Conservation (phyloP, 345 rosid species). For the Erysimum cheiranthoides region DNA sequence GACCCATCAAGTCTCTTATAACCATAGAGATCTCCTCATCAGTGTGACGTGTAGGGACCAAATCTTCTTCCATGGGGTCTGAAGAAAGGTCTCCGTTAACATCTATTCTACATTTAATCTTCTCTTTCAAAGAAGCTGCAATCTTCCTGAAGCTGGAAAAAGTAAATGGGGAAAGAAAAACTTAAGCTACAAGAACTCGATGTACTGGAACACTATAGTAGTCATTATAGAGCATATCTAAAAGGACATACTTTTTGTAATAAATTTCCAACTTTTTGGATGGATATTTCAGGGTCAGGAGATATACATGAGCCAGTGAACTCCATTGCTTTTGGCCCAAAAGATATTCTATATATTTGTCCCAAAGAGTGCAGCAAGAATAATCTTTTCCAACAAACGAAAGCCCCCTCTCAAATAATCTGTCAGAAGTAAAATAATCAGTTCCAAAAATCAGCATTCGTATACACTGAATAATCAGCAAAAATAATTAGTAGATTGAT, state of each 20-base stretch:
- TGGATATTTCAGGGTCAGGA: slow-evolving; percentile 74
- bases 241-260: slow-evolving; percentile 64
- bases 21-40: slow-evolving; percentile 57
- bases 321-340: slow-evolving; percentile 68
- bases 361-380: slow-evolving; percentile 75
- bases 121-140: slow-evolving; percentile 63
- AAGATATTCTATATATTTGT: slow-evolving; percentile 74
- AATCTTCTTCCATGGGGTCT: slow-evolving; percentile 53
- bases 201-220: neutral
- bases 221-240: slow-evolving; percentile 11
- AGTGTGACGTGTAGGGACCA: slow-evolving; percentile 49
- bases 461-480: too few species aligned
- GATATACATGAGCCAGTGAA: slow-evolving; percentile 65
- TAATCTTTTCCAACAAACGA: slow-evolving; percentile 90
- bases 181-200: slow-evolving; percentile 14
- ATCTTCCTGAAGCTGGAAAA: slow-evolving; percentile 76
- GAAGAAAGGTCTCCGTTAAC: slow-evolving; percentile 43
- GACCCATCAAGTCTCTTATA: slow-evolving; percentile 64
- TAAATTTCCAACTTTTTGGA: slow-evolving; percentile 71
- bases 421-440: slow-evolving; percentile 37
- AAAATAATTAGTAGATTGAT: too few species aligned
- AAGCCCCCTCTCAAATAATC: slow-evolving; percentile 76
- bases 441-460: slow-evolving; percentile 3
- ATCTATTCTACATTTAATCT: slow-evolving; percentile 50
- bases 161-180: neutral